Percentiles rank a stretch among this genome's conserved stretches.
phyloP scores from a whole-genome alignment of 768 basidiomycete species.

The Roridomyces roridus region DNA sequence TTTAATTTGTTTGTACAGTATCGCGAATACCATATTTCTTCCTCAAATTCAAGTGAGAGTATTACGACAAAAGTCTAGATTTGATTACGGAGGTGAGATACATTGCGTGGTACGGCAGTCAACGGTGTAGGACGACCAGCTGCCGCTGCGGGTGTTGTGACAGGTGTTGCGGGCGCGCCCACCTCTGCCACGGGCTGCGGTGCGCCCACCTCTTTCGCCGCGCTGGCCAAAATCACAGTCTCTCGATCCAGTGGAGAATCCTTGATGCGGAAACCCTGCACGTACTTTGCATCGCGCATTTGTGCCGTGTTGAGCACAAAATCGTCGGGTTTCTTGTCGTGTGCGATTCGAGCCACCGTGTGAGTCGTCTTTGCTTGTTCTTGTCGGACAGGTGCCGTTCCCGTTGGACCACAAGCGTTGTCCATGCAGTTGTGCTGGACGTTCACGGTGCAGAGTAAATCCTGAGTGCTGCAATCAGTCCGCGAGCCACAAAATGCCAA shows the following conservation, averaged over 20 bases:
- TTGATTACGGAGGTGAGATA: no score
- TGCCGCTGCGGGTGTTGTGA: no score
- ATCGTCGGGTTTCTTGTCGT: conserved; percentile 4
- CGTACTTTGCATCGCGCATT: conserved; percentile 30
- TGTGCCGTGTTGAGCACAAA: conserved; percentile 31
- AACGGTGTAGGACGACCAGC: no score
- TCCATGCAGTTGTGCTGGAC: conserved; percentile 31
- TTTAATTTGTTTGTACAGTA: no score
- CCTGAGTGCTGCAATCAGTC: conserved; percentile 10
- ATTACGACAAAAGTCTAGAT: no score
- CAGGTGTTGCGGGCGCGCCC: no score
- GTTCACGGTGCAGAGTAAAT: conserved; percentile 32
- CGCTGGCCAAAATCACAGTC: neutral
- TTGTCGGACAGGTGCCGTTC: conserved; percentile 17
- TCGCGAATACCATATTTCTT: no score
- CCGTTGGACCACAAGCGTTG: conserved; percentile 22
- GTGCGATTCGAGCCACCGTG: neutral
- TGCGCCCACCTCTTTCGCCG: neutral
- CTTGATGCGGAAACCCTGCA: conserved; percentile 25
- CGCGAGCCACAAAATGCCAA: no score
- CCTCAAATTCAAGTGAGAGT: no score
- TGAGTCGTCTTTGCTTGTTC: conserved; percentile 18
- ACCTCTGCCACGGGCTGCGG: no score
- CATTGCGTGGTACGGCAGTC: no score
- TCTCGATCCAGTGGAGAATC: neutral